phyloP scores from a whole-genome alignment of 352 stramenopile species.

The Pythium phragmitis region DNA sequence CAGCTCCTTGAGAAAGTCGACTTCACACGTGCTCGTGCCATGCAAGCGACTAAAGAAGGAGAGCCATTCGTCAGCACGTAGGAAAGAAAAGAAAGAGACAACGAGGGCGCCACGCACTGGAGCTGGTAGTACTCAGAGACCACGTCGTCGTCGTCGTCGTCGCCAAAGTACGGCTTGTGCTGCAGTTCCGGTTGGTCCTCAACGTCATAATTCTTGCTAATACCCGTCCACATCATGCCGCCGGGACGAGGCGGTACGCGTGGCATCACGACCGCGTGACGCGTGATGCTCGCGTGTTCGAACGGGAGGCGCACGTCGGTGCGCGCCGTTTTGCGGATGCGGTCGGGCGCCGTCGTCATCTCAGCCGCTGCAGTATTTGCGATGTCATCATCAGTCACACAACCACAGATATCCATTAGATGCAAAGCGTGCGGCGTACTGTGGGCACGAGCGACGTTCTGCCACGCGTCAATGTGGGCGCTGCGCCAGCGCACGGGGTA shows the following conservation, averaged over 20 bases:
- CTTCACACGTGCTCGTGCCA: slow-evolving; percentile 60
- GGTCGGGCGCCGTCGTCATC: slow-evolving; percentile 25
- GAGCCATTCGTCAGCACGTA: not conserved
- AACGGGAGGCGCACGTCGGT: slow-evolving; percentile 20
- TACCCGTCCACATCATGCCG: slow-evolving; percentile 73
- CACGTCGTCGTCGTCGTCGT: slow-evolving; percentile 84
- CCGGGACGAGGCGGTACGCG: slow-evolving; percentile 47
- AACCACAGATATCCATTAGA: not conserved
- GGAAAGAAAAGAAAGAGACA: not conserved
- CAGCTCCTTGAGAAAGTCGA: slow-evolving; percentile 76
- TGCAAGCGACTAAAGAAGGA: slow-evolving; percentile 39
- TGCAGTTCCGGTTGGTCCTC: slow-evolving; percentile 86
- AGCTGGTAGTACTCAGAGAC: slow-evolving; percentile 85
- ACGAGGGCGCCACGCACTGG: slow-evolving; percentile 41
- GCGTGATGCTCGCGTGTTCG: slow-evolving; percentile 35
- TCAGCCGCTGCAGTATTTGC: slow-evolving; percentile 42
- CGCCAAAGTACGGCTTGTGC: slow-evolving; percentile 67
- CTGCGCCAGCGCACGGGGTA: slow-evolving; percentile 32
- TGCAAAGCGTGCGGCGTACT: slow-evolving; percentile 32
- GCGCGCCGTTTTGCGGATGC: slow-evolving; percentile 24
- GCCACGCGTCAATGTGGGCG: slow-evolving; percentile 37
- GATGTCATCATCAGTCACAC: not conserved
- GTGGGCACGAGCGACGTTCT: slow-evolving; percentile 40
- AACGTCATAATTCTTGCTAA: slow-evolving; percentile 82
- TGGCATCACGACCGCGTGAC: slow-evolving; percentile 47